A percentile compares a stretch with the other conserved stretches of the same genome.
phyloP scores from a whole-genome alignment of 2,329 filamentous ascomycete genomes.

The Diaporthe eres region DNA sequence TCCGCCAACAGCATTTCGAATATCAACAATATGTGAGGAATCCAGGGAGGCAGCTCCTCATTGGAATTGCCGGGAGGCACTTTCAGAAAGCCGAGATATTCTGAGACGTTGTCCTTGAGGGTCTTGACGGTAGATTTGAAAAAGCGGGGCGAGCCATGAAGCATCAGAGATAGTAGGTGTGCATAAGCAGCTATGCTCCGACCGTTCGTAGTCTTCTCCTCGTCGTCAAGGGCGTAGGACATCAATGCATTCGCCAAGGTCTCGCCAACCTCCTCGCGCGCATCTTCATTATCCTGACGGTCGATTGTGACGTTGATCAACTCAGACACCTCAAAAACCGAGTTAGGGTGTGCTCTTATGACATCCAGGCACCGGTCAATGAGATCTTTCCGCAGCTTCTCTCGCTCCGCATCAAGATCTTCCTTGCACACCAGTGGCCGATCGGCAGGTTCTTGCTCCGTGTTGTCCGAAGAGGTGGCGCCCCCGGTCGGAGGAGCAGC shows the following conservation, averaged over 20 bases:
- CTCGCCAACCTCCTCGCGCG: conserved; percentile 81
- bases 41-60: conserved; percentile 91
- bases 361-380: conserved; percentile 94
- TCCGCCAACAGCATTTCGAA: conserved; percentile 92
- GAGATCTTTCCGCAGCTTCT: conserved; percentile 79
- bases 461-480: conserved; percentile 43
- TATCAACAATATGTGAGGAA: conserved; percentile 90
- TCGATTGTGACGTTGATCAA: conserved; percentile 82
- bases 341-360: conserved; percentile 86
- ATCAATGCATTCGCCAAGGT: conserved; percentile 89
- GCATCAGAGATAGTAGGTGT: conserved; percentile 88
- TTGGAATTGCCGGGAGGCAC: conserved; percentile 74
- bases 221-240: conserved; percentile 73
- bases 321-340: conserved; percentile 92
- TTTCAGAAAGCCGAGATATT: conserved; percentile 84
- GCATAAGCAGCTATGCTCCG: conserved; percentile 86
- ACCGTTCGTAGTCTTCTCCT: conserved; percentile 74
- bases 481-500: conserved; percentile 28
- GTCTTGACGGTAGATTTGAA: conserved; percentile 82
- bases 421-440: conserved; percentile 73
- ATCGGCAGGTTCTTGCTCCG: conserved; percentile 43
- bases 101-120: conserved; percentile 81
- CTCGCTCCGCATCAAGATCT: conserved; percentile 82
- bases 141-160: conserved; percentile 84
- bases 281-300: conserved; percentile 67